Percentiles rank a stretch among this genome's conserved stretches.
phyloP scores from a whole-genome alignment of 2,329 filamentous ascomycete species.

The Penicillium italicum region DNA sequence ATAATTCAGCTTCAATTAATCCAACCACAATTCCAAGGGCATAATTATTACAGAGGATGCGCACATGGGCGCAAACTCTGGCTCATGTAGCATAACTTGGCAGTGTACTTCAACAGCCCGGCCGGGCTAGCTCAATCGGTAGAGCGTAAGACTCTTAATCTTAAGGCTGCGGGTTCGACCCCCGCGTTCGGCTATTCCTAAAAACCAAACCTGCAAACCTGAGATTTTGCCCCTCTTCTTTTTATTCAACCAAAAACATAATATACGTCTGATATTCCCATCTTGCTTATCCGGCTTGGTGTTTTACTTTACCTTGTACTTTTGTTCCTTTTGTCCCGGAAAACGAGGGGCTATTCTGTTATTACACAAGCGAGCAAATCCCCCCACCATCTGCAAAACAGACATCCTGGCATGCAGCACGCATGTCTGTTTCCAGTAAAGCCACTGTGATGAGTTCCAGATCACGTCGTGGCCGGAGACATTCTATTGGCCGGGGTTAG shows the following conservation, averaged over 20 bases:
- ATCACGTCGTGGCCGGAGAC: background rate
- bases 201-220: slow-evolving; percentile 14
- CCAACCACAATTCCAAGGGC: background rate
- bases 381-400: slow-evolving; percentile 9
- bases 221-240: slow-evolving; percentile 7
- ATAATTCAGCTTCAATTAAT: background rate
- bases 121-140: slow-evolving; percentile 50
- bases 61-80: too few species aligned
- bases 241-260: slow-evolving; percentile 12
- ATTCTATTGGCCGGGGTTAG: background rate
- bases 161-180: slow-evolving; percentile 43
- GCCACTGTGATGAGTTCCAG: slow-evolving; percentile 9
- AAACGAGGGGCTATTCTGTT: background rate
- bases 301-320: background rate
- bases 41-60: too few species aligned
- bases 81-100: background rate
- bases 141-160: slow-evolving; percentile 32
- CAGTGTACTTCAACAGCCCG: background rate
- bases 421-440: background rate
- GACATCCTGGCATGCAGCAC: slow-evolving; percentile 1
- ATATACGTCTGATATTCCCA: background rate
- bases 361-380: background rate
- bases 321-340: background rate
- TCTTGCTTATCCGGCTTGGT: background rate
- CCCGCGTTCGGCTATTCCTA: slow-evolving; percentile 40